phyloP scores from a whole-genome alignment of 2,329 filamentous ascomycete genomes.

The Teratosphaeria gauchensis region DNA sequence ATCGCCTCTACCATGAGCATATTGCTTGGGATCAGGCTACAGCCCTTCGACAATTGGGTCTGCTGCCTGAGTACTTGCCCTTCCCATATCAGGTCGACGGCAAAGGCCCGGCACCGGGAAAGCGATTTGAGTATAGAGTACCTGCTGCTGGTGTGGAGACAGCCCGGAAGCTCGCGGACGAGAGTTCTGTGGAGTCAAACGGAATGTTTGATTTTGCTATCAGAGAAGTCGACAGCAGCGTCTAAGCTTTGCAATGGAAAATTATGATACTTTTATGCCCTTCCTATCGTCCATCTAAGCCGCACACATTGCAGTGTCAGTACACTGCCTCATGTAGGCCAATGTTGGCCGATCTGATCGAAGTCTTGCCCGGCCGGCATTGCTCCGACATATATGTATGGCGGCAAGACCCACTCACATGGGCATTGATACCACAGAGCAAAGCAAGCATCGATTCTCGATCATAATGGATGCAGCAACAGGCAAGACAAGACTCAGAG shows the following conservation, averaged over 20 bases:
- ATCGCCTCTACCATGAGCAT: constrained; percentile 60
- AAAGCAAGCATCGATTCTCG: neutral
- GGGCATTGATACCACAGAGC: neutral
- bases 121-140: constrained; percentile 49
- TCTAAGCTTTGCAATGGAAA: neutral
- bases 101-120: constrained; percentile 22
- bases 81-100: constrained; percentile 40
- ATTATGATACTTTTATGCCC: neutral
- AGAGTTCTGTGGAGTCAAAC: constrained; percentile 44
- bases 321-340: neutral
- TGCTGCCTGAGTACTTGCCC: constrained; percentile 55
- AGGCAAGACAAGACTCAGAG: constrained; percentile 5
- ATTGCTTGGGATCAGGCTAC: constrained; percentile 62
- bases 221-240: constrained; percentile 2
- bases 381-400: neutral
- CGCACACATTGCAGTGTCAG: neutral
- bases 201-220: constrained; percentile 37
- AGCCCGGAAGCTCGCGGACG: constrained; percentile 42
- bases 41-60: constrained; percentile 50
- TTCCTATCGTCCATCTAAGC: too few species aligned
- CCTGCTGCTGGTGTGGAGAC: constrained; percentile 51
- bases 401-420: neutral
- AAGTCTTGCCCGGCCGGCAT: neutral
- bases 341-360: neutral
- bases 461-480: neutral